phyloP scores from a whole-genome alignment of 176 grass and related monocot species.

The Ensete ventricosum region DNA sequence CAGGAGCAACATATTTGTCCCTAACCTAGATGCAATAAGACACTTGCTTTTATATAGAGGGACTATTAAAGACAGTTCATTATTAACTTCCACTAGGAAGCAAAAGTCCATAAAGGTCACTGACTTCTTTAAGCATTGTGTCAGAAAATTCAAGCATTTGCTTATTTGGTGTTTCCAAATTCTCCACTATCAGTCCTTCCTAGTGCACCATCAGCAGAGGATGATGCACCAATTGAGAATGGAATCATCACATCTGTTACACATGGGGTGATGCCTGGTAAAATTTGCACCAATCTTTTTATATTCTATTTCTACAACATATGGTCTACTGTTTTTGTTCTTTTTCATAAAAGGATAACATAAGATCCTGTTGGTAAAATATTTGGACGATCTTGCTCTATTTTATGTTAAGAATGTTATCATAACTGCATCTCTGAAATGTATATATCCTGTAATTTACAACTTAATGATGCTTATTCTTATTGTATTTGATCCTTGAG shows the following conservation, averaged over 20 bases:
- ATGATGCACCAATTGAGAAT: slow-evolving; percentile 39
- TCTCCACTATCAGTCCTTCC: slow-evolving; percentile 31
- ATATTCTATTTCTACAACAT: not conserved
- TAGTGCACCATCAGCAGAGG: slow-evolving; percentile 28
- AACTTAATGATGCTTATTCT: not conserved
- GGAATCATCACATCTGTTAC: slow-evolving; percentile 64
- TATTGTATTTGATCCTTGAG: not conserved
- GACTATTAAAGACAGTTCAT: not conserved
- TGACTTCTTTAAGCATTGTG: slow-evolving; percentile 10
- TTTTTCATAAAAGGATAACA: no score
- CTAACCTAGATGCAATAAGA: not conserved
- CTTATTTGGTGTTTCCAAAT: slow-evolving; percentile 81
- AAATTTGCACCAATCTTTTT: not conserved
- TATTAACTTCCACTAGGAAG: not conserved
- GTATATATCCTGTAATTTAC: not conserved
- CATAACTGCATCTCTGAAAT: not conserved
- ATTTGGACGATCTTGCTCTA: no score
- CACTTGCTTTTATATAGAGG: not conserved
- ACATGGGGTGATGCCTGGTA: slow-evolving; percentile 66
- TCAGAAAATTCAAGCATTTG: slow-evolving; percentile 77
- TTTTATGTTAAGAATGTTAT: no score
- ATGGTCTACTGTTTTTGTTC: not conserved
- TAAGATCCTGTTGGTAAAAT: no score
- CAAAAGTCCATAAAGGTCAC: slow-evolving; percentile 8
- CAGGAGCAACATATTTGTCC: no score